phyloP scores from a whole-genome alignment of 768 basidiomycete genomes.

The Trametes coccinea region DNA sequence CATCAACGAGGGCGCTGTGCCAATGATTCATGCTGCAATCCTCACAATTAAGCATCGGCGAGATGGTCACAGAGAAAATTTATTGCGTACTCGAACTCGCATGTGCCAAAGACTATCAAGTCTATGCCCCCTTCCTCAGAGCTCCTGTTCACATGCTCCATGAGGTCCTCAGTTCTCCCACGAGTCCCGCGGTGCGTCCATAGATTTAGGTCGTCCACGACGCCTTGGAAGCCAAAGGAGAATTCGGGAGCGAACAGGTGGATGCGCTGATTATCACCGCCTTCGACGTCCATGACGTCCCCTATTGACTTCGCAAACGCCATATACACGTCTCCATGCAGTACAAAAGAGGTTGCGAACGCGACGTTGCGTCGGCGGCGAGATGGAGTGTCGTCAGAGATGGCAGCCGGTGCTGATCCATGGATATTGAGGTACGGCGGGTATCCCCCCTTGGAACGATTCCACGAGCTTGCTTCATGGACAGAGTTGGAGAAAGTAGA shows the following conservation, averaged over 20 bases:
- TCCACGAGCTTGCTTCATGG: not conserved
- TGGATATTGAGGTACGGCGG: slow-evolving; percentile 8
- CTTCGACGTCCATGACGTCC: slow-evolving; percentile 31
- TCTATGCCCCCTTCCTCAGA: slow-evolving; percentile 32
- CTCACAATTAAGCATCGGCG: too few species aligned
- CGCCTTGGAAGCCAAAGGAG: slow-evolving; percentile 34
- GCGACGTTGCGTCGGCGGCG: slow-evolving; percentile 32
- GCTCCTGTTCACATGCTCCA: slow-evolving; percentile 29
- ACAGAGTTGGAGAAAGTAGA: not conserved
- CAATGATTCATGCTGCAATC: slow-evolving; percentile 26
- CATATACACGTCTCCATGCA: slow-evolving; percentile 43
- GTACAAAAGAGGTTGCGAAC: slow-evolving; percentile 37
- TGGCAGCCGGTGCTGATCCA: not conserved
- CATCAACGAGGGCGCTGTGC: slow-evolving; percentile 32
- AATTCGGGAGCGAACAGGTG: slow-evolving; percentile 38
- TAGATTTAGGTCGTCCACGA: slow-evolving; percentile 35
- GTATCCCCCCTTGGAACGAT: not conserved
- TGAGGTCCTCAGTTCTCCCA: slow-evolving; percentile 30
- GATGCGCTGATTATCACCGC: slow-evolving; percentile 21
- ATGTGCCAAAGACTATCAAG: slow-evolving; percentile 45
- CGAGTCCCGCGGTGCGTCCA: slow-evolving; percentile 32
- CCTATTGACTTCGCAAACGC: slow-evolving; percentile 37
- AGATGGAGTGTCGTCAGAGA: not conserved
- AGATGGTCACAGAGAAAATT: too few species aligned
- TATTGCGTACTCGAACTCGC: slow-evolving; percentile 42